Evolutionary conservation across 345 rosid species (phyloP).

Genomic region (Boechera divaricarpa): DNA sequence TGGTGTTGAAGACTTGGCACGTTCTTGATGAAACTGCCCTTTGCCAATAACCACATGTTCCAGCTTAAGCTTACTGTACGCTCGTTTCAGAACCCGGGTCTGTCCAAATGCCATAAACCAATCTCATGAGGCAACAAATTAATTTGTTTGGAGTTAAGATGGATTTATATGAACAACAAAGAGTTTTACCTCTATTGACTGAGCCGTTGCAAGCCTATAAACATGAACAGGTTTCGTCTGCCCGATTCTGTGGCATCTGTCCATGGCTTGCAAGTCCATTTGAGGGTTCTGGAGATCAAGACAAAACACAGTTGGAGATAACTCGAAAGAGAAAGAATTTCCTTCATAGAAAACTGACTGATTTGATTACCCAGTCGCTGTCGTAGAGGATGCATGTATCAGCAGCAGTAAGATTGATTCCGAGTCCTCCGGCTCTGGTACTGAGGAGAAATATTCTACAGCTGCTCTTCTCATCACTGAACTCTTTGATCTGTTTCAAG

Average conservation of each 20-base stretch:
- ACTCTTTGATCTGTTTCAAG: constrained; percentile 69
- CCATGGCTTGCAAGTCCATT: constrained; percentile 99
- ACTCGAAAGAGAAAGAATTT: constrained; percentile 4
- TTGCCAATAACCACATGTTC: constrained; percentile 96
- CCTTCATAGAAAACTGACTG: background rate
- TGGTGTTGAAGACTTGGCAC: constrained; percentile 45
- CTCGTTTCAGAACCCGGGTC: constrained; percentile 93
- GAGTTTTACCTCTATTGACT: constrained; percentile 78
- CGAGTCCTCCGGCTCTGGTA: constrained; percentile 98
- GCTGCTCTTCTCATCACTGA: constrained; percentile 74
- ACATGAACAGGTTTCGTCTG: constrained; percentile 99
- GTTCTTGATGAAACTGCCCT: constrained; percentile 95
- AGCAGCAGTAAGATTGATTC: constrained; percentile 96
- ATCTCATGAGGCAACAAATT: constrained; percentile 27
- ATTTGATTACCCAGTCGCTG: constrained; percentile 85
- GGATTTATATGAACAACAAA: constrained; percentile 18
- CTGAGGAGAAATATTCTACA: constrained; percentile 82
- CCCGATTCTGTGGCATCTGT: constrained; percentile 98
- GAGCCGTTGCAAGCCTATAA: constrained; percentile 92
- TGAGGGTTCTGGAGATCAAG: constrained; percentile 79
- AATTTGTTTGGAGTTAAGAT: constrained; percentile 1
- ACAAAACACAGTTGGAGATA: constrained; percentile 35
- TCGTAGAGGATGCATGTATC: constrained; percentile 96
- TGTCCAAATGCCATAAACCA: constrained; percentile 44
- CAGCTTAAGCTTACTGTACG: constrained; percentile 87